phyloP scores from a whole-genome alignment of 257 asterid species.

The Forsythia suspensa region DNA sequence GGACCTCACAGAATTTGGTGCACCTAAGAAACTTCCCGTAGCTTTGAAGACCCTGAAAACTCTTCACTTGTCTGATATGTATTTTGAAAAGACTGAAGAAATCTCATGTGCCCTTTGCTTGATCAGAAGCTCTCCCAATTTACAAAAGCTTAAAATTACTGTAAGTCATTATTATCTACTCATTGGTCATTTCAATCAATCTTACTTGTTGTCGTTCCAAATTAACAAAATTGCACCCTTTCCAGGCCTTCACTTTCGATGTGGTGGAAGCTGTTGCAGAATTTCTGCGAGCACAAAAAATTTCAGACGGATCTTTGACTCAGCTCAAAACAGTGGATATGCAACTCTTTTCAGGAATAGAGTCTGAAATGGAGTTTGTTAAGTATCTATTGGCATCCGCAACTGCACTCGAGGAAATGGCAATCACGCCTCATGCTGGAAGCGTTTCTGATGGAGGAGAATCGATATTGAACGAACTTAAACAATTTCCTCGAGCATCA shows the following conservation, averaged over 20 bases:
- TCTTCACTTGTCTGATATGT: constrained; percentile 50
- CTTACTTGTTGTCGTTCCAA: background rate
- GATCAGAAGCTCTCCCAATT: constrained; percentile 55
- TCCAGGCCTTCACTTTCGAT: constrained; percentile 49
- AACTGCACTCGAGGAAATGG: constrained; percentile 49
- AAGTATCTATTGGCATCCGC: constrained; percentile 56
- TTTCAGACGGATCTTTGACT: constrained; percentile 31
- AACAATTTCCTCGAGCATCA: constrained; percentile 48
- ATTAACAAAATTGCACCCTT: background rate
- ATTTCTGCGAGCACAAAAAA: constrained; percentile 43
- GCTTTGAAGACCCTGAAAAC: constrained; percentile 39
- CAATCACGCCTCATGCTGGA: constrained; percentile 34
- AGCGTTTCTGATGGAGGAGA: constrained; percentile 42
- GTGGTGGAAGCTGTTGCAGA: constrained; percentile 52
- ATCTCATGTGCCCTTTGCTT: constrained; percentile 52
- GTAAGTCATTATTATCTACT: constrained; percentile 29
- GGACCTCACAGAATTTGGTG: constrained; percentile 56
- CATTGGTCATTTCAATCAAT: background rate
- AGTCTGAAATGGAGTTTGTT: constrained; percentile 63
- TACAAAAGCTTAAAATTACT: constrained; percentile 50
- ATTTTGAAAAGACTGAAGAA: constrained; percentile 46
- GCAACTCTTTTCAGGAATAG: constrained; percentile 51
- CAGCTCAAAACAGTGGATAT: constrained; percentile 48
- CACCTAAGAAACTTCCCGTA: constrained; percentile 41
- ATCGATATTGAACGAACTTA: constrained; percentile 46